Conservation (phyloP, 202 grass and related monocot species). For the Panicum virgatum region DNA sequence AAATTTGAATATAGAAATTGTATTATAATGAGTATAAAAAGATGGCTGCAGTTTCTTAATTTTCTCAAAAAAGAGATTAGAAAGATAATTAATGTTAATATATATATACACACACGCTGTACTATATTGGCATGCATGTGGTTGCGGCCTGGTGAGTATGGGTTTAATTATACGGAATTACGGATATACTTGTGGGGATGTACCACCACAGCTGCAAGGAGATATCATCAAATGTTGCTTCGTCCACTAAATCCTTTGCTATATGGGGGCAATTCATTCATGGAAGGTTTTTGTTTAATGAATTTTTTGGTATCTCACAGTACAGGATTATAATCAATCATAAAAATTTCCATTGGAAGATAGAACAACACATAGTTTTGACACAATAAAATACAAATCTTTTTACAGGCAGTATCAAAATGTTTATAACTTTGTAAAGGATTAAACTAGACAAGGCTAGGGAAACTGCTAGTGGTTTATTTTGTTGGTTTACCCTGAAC, state of each 20-base stretch:
- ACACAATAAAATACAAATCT: neutral
- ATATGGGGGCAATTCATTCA: neutral
- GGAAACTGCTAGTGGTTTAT: neutral
- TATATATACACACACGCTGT: neutral
- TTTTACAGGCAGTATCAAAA: neutral
- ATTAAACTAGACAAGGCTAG: neutral
- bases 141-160: neutral
- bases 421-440: neutral
- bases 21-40: slow-evolving; percentile 25
- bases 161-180: neutral
- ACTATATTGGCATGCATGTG: neutral
- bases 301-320: neutral
- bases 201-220: neutral
- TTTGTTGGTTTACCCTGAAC: neutral
- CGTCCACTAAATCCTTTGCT: neutral
- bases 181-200: neutral
- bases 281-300: neutral
- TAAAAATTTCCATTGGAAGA: neutral
- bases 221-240: neutral
- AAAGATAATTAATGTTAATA: slow-evolving; percentile 6
- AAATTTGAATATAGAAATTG: slow-evolving; percentile 13
- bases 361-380: neutral
- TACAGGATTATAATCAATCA: neutral
- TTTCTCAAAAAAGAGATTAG: neutral
- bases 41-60: slow-evolving; percentile 3